A percentile compares a stretch with the other conserved stretches of the same genome.
Conservation (phyloP, 495 filamentous ascomycete genomes). For the Talaromyces wortmannii region DNA sequence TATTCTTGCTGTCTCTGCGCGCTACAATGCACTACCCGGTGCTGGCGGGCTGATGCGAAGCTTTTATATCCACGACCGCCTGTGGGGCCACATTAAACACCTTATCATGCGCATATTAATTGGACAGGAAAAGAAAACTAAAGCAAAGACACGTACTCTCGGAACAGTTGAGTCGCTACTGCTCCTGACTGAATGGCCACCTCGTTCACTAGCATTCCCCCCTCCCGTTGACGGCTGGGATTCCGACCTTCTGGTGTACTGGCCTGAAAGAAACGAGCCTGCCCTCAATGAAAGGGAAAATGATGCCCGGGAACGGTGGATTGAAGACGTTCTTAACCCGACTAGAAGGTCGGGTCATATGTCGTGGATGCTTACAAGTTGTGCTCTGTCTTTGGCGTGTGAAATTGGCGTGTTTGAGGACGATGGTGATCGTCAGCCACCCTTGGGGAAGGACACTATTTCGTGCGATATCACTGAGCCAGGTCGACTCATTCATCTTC, state of each 20-base stretch:
- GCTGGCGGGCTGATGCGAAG: conserved; percentile 20
- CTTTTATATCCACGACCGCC: conserved; percentile 30
- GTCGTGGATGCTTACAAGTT: too few relatives aligned
- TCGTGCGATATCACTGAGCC: too few relatives aligned
- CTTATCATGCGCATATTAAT: conserved; percentile 29
- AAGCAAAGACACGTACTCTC: conserved; percentile 16
- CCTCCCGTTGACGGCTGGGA: conserved; percentile 42
- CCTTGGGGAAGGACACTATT: too few relatives aligned
- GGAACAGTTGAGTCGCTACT: conserved; percentile 31
- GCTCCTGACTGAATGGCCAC: conserved; percentile 34
- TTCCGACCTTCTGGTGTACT: conserved; percentile 16
- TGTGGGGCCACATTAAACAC: conserved; percentile 33
- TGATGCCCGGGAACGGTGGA: conserved; percentile 17
- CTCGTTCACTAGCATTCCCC: conserved; percentile 39
- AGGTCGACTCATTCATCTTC: too few relatives aligned
- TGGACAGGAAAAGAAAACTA: conserved; percentile 23
- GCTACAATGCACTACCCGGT: conserved; percentile 24
- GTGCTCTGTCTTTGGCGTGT: too few relatives aligned
- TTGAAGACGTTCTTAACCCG: conserved; percentile 43
- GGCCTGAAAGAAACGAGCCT: background rate
- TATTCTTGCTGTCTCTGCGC: conserved; percentile 31
- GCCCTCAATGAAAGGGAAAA: background rate
- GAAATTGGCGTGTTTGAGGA: background rate
- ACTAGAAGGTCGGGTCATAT: conserved; percentile 44
- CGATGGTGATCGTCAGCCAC: background rate